Evolutionary conservation across 2,329 filamentous ascomycete species (phyloP), one percentile per base, ranked within the genome.

Genomic region (Metarhizium anisopliae): DNA sequence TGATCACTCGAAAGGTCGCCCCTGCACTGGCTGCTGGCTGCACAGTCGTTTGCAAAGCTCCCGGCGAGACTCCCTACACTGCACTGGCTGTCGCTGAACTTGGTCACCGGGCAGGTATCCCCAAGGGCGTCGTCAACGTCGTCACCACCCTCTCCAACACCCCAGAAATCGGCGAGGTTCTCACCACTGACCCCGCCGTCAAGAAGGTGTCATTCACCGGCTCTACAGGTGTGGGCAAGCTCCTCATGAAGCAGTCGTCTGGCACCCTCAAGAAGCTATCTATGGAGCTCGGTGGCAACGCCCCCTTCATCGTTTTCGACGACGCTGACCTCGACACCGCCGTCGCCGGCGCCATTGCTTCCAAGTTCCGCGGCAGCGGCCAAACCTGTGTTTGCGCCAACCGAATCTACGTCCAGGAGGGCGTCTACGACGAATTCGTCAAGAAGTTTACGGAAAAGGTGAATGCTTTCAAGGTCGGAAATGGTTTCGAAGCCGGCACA

Each of bases 161-260:
- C 0, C 78, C 86, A 13, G 84, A 86, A 61, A 81, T 97, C 3
- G 93, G 93, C 55, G 77, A 86, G 69, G 74, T 83, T 20, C 78
- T 97, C 55, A 95, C 90, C 11, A 87, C 87, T 0, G 66, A 70
- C 65, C 82, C 87, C 3, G 83, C 79, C 2, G 78, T 99, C 61
- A 87, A 87, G 68, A 97, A 97, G 72, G 81, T 97, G 47, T 96
- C 90, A 14, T 99, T 99, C 71, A 97, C 94, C 1, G 94, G 94
- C 52, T 96, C 74, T 25, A 87, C 84, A 0, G 72, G 67, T 49
- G 83, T 87, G 42, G 84, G 84, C 36, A 86, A 86, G 69, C 77
- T 86, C 6, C 82, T 99, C 55, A 96, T 96, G 91, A 88, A 89
- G 75, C 92, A 96, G 72, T 86, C 87, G 11, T 83, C 91, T 0